A percentile compares a stretch with the other conserved stretches of the same genome.
phyloP scores from a whole-genome alignment of 148 eudicot species.

The Rhododendron simsii region DNA sequence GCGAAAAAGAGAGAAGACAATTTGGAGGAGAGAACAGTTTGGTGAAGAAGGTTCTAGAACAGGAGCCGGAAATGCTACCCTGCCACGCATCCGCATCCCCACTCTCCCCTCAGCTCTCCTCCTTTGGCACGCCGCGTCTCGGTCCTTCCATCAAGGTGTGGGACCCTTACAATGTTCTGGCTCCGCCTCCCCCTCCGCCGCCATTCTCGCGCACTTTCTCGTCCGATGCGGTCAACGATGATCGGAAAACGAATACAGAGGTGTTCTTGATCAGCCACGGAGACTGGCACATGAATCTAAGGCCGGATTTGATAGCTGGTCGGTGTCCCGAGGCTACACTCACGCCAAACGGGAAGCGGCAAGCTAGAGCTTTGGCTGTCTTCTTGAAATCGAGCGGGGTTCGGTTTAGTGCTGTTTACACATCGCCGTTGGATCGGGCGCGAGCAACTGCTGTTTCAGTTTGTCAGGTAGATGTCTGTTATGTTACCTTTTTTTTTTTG shows the following conservation, averaged over 20 bases:
- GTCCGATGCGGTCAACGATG: constrained; percentile 30
- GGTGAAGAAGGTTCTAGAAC: constrained; percentile 73
- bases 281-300: constrained; percentile 72
- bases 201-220: constrained; percentile 46
- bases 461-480: constrained; percentile 55
- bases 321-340: constrained; percentile 59
- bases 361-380: constrained; percentile 89
- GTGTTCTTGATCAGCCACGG: constrained; percentile 79
- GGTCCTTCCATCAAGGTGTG: constrained; percentile 99
- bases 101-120: constrained; percentile 84
- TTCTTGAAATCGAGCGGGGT: constrained; percentile 83
- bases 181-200: constrained; percentile 62
- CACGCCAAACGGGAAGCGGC: constrained; percentile 75
- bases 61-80: constrained; percentile 97
- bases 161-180: constrained; percentile 95
- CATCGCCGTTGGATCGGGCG: constrained; percentile 95
- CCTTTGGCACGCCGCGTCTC: constrained; percentile 77
- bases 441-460: constrained; percentile 70
- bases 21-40: constrained; percentile 25
- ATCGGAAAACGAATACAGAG: constrained; percentile 41
- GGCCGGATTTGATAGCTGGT: constrained; percentile 84
- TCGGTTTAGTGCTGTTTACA: constrained; percentile 69
- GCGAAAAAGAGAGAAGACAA: constrained; percentile 9
- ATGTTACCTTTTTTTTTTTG: background rate
- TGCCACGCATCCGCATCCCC: constrained; percentile 97